A percentile compares a stretch with the other conserved stretches of the same genome.
Conservation (phyloP, 345 rosid species). For the Gossypium ekmanianum region DNA sequence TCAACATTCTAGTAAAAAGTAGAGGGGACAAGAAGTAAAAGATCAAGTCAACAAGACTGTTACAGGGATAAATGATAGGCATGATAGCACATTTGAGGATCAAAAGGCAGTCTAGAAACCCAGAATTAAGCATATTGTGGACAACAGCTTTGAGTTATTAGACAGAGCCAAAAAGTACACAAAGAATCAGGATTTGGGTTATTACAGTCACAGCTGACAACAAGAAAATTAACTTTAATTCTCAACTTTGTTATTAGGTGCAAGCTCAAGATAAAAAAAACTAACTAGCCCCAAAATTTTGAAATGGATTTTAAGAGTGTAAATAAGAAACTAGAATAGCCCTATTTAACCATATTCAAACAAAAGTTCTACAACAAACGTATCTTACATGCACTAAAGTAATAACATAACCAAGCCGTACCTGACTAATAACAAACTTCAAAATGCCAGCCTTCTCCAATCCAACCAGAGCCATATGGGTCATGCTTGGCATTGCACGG, state of each 20-base stretch:
- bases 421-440: conserved; percentile 92
- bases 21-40: neutral
- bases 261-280: neutral
- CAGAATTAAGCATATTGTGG: neutral
- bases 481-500: conserved; percentile 94
- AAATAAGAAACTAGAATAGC: neutral
- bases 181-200: neutral
- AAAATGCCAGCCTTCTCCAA: conserved; percentile 83
- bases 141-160: neutral
- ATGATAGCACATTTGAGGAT: neutral
- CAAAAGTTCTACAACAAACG: neutral
- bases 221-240: neutral
- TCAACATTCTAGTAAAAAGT: conserved; percentile 64
- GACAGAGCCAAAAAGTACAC: neutral
- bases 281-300: neutral
- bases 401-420: conserved; percentile 21
- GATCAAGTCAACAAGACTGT: neutral
- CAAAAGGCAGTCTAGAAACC: neutral
- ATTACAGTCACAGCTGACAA: neutral
- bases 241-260: neutral
- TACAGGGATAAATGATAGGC: neutral
- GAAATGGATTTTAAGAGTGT: neutral
- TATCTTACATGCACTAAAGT: neutral
- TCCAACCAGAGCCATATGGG: conserved; percentile 96
- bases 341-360: neutral